Evolutionary conservation across 305 asterid genomes (phyloP).

Genomic region (Fraxinus sp.): DNA sequence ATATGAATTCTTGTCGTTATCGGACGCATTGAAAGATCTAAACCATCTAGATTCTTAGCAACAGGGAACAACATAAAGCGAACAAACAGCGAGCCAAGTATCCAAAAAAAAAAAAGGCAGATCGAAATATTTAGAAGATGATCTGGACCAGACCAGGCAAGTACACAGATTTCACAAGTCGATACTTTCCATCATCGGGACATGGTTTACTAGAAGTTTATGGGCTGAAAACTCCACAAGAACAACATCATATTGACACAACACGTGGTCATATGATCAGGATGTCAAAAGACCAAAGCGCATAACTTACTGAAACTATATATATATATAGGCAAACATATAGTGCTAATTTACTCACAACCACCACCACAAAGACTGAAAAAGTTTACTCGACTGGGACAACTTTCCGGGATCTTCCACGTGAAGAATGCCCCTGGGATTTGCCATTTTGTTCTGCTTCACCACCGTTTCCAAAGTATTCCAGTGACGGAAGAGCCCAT

Average conservation of each 20-base stretch:
- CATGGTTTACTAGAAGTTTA: background rate
- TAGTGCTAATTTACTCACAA: background rate
- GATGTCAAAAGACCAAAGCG: background rate
- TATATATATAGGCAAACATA: background rate
- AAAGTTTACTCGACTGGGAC: conserved; percentile 50
- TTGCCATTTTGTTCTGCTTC: conserved; percentile 24
- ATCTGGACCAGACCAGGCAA: background rate
- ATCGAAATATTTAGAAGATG: background rate
- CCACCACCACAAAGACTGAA: background rate
- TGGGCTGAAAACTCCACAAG: background rate
- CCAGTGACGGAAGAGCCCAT: conserved; percentile 50
- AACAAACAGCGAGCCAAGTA: background rate
- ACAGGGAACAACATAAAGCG: background rate
- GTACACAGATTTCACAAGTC: background rate
- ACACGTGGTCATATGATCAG: background rate
- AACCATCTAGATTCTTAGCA: background rate
- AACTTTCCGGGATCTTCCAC: conserved; percentile 35
- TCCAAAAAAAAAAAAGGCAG: background rate
- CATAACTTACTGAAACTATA: background rate
- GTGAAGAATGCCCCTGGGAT: conserved; percentile 27
- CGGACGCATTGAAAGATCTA: background rate
- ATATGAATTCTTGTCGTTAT: too few species aligned
- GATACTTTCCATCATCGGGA: background rate
- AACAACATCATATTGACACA: background rate
- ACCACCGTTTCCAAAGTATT: conserved; percentile 34